Evolutionary conservation across 2,329 filamentous ascomycete genomes (phyloP), one percentile per base, ranked within the genome.

Genomic region (Venturia pyrina): DNA sequence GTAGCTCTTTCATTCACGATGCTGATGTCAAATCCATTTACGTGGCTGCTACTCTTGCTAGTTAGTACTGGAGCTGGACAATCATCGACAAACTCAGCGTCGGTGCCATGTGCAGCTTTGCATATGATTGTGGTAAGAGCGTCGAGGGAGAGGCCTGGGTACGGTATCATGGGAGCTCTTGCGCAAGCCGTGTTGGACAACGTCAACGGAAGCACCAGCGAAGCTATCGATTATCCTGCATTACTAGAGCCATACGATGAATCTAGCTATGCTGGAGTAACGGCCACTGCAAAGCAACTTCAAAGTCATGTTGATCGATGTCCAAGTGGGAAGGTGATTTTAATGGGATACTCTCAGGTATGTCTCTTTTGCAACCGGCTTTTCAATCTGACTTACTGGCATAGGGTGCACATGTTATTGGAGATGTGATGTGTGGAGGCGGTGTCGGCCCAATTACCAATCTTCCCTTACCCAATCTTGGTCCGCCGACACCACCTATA

Each of bases 341-440:
- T 64, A n/a, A 32, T 64, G 32, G 63, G 63, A n/a, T 64, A 64
- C 63, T 64, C 63, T 5, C 50, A 56, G 50, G 50, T 56, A 5
- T 8, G 50, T 56, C 50, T 56, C 13, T 21, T 21, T 21, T 48
- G 5, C 44, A 6, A 21, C 44, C 44, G 6, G 10, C n/a, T 15
- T 5, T 21, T 21, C 44, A 21, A 10, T 15, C 44, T 48, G 44
- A 21, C 15, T 21, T 17, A 21, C 19, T n/a, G 44, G 2, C 8
- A 24, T 46, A 64, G 40, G 63, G 63, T 56, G 63, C 63, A 1
- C 63, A 64, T 44, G 28, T 64, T 7, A 48, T 64, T 40, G 63
- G 63, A 19, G 63, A 64, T 24, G 63, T 64, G 32, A 44, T 64
- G 46, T 64, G 63, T 50, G 63, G 63, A 17, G 63, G 63, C 11